Conservation (phyloP, 805 yeast genomes). For the Millerozyma miso region DNA sequence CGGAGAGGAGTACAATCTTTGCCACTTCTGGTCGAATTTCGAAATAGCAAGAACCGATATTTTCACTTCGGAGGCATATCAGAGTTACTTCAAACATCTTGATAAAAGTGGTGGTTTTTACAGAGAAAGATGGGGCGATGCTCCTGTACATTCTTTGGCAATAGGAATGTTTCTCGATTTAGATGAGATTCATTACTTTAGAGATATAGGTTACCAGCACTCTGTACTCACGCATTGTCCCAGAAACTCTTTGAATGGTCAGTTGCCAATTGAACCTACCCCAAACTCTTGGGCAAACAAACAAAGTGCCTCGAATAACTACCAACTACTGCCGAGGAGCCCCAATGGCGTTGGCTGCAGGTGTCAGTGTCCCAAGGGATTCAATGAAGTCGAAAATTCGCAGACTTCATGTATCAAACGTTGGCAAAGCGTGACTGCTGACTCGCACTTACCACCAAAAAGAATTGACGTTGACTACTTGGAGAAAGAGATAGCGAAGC, state of each 20-base stretch:
- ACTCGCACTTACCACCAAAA: conserved; percentile 16
- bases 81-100: conserved; percentile 60
- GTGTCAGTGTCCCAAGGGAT: conserved; percentile 64
- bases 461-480: conserved; percentile 21
- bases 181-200: conserved; percentile 78
- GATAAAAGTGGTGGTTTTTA: conserved; percentile 81
- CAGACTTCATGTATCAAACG: conserved; percentile 46
- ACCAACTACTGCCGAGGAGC: not conserved
- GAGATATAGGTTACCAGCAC: conserved; percentile 90
- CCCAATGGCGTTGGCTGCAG: conserved; percentile 73
- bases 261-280: conserved; percentile 41
- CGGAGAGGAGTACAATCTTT: conserved; percentile 65
- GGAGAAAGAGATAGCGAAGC: conserved; percentile 18
- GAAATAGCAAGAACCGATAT: conserved; percentile 84
- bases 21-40: conserved; percentile 92
- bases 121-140: conserved; percentile 96
- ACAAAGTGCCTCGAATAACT: not conserved
- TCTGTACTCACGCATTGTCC: conserved; percentile 85
- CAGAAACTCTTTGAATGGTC: conserved; percentile 44
- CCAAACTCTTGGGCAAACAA: not conserved
- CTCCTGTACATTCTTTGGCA: conserved; percentile 89
- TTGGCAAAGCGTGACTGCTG: conserved; percentile 44
- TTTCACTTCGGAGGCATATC: conserved; percentile 62
- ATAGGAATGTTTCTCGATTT: conserved; percentile 68
- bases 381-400: conserved; percentile 53